Base-by-base conservation (phyloP, 257 asterid genomes). In the Solanum neorickii region DNA sequence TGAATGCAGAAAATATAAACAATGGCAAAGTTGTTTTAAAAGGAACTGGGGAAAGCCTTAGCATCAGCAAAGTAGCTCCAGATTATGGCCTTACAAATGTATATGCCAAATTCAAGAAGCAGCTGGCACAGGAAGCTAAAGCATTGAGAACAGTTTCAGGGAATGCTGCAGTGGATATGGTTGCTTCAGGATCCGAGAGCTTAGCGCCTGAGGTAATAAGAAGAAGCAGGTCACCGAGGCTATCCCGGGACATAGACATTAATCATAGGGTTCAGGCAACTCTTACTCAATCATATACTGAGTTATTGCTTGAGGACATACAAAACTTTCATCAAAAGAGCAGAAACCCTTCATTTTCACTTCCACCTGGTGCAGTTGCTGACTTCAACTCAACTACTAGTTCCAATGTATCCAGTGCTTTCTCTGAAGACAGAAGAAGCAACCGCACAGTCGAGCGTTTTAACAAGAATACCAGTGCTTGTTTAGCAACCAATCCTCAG, bases 251-350 rank as follows among this genome's bases (percentile, higher is more conserved):
- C 47, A 87, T 95, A 14, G 99, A 97, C 87, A 85, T 91, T 84
- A 89, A 86, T 87, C 97, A 95, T 3, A 98, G 93, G 86, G 52
- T 91, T 31, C 86, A 90, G 85, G 20, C 85, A 82, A 82, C 91
- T 70, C 93, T 98, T 5, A 90, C 92, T 44, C 85, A 94, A 37
- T 92, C 98, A 89, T 97, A 96, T 87, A 92, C 99, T 0, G 94
- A 98, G 0, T 86, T 97, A 20, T 86, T 97, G 84, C 97, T 97
- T 0, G 98, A 97, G 91, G 99, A 97, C 91, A 97, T 97, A 49
- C 98, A 97, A 18, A 97, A 96, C 65, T 97, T 97, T 90, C 99
- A 97, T 93, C 98, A 97, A 66, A 95, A 96, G 91, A 94, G 83
- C 88, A 91, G 82, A 27, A 72, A 88, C 2, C 11, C 93, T 46